Conservation (phyloP, 1,139 yeast species). For the Blastobotrys petasosporus region DNA sequence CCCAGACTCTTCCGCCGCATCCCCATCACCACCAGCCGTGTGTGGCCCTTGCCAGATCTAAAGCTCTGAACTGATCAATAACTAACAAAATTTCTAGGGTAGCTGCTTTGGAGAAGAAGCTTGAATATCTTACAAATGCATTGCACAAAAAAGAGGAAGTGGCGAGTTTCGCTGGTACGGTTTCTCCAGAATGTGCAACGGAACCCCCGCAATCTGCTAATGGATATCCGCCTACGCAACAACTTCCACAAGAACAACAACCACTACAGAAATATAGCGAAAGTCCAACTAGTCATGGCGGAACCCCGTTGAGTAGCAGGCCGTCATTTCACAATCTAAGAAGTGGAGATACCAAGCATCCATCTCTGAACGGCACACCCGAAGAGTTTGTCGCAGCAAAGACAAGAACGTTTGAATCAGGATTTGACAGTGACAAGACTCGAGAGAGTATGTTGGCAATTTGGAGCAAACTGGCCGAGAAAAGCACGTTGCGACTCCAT, state of each 20-base stretch:
- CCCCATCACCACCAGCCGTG: no score
- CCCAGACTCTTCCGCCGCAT: no score
- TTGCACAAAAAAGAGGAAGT: slow-evolving; percentile 14
- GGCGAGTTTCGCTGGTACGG: no score
- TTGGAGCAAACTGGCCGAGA: slow-evolving; percentile 29
- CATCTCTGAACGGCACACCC: slow-evolving; percentile 17
- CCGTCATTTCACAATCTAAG: no score
- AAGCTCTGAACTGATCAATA: background rate
- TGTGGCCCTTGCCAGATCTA: no score
- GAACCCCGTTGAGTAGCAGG: no score
- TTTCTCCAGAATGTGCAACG: no score
- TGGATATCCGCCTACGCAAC: no score
- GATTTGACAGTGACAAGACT: slow-evolving; percentile 22
- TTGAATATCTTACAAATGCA: slow-evolving; percentile 32
- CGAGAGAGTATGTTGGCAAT: slow-evolving; percentile 29
- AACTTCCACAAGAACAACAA: no score
- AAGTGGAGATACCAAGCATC: slow-evolving; percentile 7
- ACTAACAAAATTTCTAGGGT: slow-evolving; percentile 25
- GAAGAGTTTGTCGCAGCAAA: slow-evolving; percentile 14
- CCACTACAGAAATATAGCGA: no score
- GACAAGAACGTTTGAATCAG: slow-evolving; percentile 14
- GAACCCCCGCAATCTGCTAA: no score
- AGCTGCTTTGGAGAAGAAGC: slow-evolving; percentile 33
- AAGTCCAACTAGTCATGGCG: no score
- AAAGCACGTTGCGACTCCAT: slow-evolving; percentile 23